phyloP scores from a whole-genome alignment of 768 basidiomycete genomes.

The Suillus occidentalis region DNA sequence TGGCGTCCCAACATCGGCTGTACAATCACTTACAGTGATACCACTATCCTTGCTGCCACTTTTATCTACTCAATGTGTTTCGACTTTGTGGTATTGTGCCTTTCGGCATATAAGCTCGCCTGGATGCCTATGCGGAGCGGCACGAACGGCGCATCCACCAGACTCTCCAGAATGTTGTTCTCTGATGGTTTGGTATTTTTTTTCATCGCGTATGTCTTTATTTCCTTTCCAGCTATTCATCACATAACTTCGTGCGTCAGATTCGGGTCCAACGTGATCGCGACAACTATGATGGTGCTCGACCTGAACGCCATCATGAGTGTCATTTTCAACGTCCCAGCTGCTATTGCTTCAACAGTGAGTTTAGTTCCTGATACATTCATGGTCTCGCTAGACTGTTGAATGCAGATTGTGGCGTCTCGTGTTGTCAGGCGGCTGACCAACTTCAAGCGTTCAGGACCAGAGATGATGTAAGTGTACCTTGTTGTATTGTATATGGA shows the following conservation, averaged over 20 bases:
- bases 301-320: constrained; percentile 68
- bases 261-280: constrained; percentile 42
- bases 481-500: not conserved
- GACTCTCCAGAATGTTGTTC: constrained; percentile 64
- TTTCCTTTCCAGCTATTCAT: constrained; percentile 25
- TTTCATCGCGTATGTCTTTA: constrained; percentile 60
- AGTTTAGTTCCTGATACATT: constrained; percentile 17
- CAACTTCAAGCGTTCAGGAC: constrained; percentile 38
- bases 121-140: constrained; percentile 22
- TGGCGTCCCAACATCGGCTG: constrained; percentile 56
- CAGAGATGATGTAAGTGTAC: constrained; percentile 31
- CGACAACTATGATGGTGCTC: constrained; percentile 62
- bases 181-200: constrained; percentile 74
- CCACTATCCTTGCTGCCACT: constrained; percentile 61
- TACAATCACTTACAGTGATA: constrained; percentile 59
- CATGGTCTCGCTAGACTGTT: not conserved
- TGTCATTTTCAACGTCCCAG: constrained; percentile 65
- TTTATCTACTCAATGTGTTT: constrained; percentile 81
- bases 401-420: constrained; percentile 53
- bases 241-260: constrained; percentile 17
- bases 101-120: constrained; percentile 62
- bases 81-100: constrained; percentile 57
- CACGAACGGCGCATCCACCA: constrained; percentile 34
- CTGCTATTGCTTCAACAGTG: constrained; percentile 54
- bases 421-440: constrained; percentile 60